These are phyloP conservation scores for Alternaria ethzedia DNA, from an alignment of 2,329 filamentous ascomycete genomes.

Conservation along the genomic window DNA sequence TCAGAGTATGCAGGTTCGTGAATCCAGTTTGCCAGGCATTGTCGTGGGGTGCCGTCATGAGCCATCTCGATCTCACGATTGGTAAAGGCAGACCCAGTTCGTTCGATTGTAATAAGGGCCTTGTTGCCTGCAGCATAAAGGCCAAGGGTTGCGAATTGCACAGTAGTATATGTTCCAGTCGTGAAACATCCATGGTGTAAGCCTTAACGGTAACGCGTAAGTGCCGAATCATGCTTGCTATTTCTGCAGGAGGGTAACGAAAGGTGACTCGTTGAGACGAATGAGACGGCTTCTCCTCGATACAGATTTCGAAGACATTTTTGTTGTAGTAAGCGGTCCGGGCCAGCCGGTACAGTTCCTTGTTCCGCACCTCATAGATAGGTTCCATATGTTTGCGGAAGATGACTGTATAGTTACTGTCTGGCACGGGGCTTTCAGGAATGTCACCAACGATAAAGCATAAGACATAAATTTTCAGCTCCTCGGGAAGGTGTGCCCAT, in stretches of 20 bases:
- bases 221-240: background rate
- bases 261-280: background rate
- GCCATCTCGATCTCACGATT: background rate
- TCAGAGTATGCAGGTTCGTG: background rate
- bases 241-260: background rate
- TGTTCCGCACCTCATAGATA: background rate
- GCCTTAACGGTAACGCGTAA: background rate
- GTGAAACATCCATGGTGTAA: background rate
- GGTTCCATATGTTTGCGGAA: background rate
- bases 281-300: background rate
- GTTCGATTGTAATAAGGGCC: background rate
- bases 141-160: background rate
- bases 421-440: background rate
- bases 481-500: background rate
- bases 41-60: background rate
- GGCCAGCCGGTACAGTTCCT: background rate
- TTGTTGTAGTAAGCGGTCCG: background rate
- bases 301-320: background rate
- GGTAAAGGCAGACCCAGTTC: background rate
- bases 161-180: background rate
- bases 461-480: background rate
- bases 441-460: background rate
- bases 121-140: background rate
- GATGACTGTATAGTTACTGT: background rate
- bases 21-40: background rate